Evolutionary conservation across 352 stramenopile genomes (phyloP), one percentile per base, ranked within the genome.

Genomic region (Phytophthora aleatoria): DNA sequence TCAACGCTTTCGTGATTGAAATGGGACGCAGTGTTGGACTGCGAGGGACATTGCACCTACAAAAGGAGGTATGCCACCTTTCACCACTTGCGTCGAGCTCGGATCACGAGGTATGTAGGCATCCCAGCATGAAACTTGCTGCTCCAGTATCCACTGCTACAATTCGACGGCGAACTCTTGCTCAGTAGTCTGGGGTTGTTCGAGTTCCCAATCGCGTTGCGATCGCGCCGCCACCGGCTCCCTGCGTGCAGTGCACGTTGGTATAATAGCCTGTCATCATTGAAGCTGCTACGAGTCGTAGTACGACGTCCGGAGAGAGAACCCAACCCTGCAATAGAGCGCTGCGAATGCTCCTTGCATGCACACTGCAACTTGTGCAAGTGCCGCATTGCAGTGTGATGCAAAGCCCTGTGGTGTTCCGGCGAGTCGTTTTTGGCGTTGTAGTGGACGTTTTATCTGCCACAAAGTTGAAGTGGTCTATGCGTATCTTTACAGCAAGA

Each of bases 401-500:
- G 7, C 48, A 43, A 43, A 38, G 48, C 48, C 9, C n/a, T 11
- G 31, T n/a, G 35, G 8, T 36, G 26, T 49, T 16, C n/a, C 36
- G 20, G 48, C 45, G 45, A 52, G 27, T 36, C 44, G 24, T 50
- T 50, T n/a, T 8, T 27, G 12, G 45, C 26, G 35, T 41, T 10
- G 15, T 27, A n/a, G 3, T 48, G 42, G 4, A 48, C 8, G n/a
- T 28, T 41, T 41, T 35, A 20, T 26, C 9, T 16, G 16, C 12
- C 7, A 10, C 35, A 12, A 27, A 59, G 39, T 58, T 47, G 51
- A 57, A 57, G 50, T 45, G 35, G n/a, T 10, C 28, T 41, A 58
- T 50, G 52, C 52, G 52, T 59, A 59, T 59, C 52, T 59, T 59
- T 59, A 30, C 52, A 24, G 52, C 52, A 11, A 11, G 9, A 38